Evolutionary conservation across 2,329 filamentous ascomycete genomes (phyloP), one percentile per base, ranked within the genome.

Genomic region (Cladosporium sp.): DNA sequence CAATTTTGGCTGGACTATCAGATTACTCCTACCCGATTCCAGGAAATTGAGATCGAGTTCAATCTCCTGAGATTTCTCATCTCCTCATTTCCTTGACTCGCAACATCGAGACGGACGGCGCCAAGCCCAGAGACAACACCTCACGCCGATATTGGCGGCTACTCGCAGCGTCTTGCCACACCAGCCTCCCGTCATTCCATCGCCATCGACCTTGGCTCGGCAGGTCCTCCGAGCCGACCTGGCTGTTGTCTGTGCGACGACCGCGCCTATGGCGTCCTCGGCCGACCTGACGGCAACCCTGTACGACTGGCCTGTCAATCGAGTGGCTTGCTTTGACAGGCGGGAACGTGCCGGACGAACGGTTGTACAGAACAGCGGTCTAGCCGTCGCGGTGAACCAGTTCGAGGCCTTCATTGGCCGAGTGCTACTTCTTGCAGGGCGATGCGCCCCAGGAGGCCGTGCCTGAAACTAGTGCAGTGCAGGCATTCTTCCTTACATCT

Each of bases 271-370:
- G 11, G 48, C 48, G 28, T 49, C 35, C 40, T 33, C 48, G 31
- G 40, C 46, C 32, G 38, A 32, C 35, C 32, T 11, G 32, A 50
- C 38, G 18, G 16, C 11, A 14, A n/a, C n/a, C 32, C 48, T 16
- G 48, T 50, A 40, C 28, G 32, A 50, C 48, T 31, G 34, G 41
- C 48, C 41, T 50, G 48, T 50, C 48, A 50, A 50, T 50, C 38
- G 32, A 50, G 50, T 53, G 50, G 50, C 43, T 53, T 42, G 50
- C 31, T 35, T 46, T 53, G 50, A 53, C 50, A 53, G 50, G 22
- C 50, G 50, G 50, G 34, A 53, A 46, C 50, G 50, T 53, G 50
- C 50, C 28, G 50, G 13, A 14, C 35, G 35, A 53, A 46, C 35
- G 43, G 43, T 43, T 19, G 43, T 42, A 53, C 43, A 53, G 35